phyloP scores from a whole-genome alignment of 192 early-diverging fungal genomes.

The Haplosporangium gracile region DNA sequence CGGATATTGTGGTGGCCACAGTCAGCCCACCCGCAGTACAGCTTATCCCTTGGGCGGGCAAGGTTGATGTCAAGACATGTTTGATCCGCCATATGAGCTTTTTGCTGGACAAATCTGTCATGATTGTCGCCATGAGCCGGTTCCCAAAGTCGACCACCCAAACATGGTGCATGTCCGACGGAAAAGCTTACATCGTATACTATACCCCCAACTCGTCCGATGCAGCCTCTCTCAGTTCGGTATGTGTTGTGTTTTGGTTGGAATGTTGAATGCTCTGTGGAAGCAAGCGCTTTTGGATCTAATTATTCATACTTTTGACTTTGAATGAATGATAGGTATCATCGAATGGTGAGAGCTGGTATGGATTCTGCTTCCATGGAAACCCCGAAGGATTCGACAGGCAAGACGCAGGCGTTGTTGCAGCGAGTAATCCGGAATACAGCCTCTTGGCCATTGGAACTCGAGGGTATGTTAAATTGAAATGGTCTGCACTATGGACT shows the following conservation, averaged over 20 bases:
- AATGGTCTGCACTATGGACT: neutral
- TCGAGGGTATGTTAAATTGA: constrained; percentile 58
- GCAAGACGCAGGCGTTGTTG: constrained; percentile 62
- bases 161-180: constrained; percentile 61
- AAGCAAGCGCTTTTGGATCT: neutral
- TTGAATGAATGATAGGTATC: constrained; percentile 18
- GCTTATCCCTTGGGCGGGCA: constrained; percentile 79
- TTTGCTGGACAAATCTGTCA: constrained; percentile 40
- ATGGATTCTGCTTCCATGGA: constrained; percentile 66
- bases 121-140: constrained; percentile 47
- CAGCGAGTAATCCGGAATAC: constrained; percentile 79
- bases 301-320: neutral
- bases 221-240: constrained; percentile 27
- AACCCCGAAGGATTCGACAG: constrained; percentile 52
- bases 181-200: constrained; percentile 75
- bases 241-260: neutral
- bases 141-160: constrained; percentile 53
- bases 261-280: neutral
- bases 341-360: constrained; percentile 59
- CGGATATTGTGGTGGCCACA: constrained; percentile 78
- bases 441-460: constrained; percentile 80
- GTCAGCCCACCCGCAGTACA: constrained; percentile 77
- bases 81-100: constrained; percentile 67
- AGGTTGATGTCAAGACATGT: constrained; percentile 71
- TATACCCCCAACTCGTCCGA: constrained; percentile 52